A percentile compares a stretch with the other conserved stretches of the same genome.
Conservation (phyloP, 1,284 basidiomycete genomes). For the Malassezia furfur region DNA sequence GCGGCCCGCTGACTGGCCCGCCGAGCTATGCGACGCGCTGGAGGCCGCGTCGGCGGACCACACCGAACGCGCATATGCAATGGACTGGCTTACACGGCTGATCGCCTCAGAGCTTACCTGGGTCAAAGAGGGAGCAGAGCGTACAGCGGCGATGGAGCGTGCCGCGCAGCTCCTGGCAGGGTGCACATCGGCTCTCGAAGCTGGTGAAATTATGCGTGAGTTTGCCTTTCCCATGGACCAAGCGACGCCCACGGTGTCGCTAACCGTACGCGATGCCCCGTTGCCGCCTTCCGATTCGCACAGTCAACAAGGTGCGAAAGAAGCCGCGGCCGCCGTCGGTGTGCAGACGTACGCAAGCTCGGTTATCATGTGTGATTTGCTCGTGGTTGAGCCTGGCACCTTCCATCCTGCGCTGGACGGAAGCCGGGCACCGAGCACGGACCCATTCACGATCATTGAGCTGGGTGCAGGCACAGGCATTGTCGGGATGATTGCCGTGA, state of each 20-base stretch:
- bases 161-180: conserved; percentile 3
- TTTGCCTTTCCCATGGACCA: conserved; percentile 9
- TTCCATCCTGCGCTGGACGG: neutral
- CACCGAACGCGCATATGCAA: conserved; percentile 11
- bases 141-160: neutral
- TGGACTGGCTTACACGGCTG: conserved; percentile 12
- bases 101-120: conserved; percentile 4
- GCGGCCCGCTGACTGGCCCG: neutral
- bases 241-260: neutral
- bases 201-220: conserved; percentile 12
- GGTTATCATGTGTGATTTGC: conserved; percentile 14
- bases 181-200: conserved; percentile 8
- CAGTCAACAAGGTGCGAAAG: conserved; percentile 9
- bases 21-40: neutral
- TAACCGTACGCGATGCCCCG: conserved; percentile 14
- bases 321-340: conserved; percentile 15
- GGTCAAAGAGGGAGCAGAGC: neutral
- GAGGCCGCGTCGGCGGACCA: conserved; percentile 16
- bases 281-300: conserved; percentile 12
- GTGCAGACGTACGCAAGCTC: conserved; percentile 19
- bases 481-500: conserved; percentile 15
- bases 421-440: neutral
- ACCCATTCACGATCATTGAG: conserved; percentile 7
- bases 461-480: conserved; percentile 18
- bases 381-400: neutral